Conservation (phyloP, 1,284 basidiomycete genomes). For the Trametes sp. region DNA sequence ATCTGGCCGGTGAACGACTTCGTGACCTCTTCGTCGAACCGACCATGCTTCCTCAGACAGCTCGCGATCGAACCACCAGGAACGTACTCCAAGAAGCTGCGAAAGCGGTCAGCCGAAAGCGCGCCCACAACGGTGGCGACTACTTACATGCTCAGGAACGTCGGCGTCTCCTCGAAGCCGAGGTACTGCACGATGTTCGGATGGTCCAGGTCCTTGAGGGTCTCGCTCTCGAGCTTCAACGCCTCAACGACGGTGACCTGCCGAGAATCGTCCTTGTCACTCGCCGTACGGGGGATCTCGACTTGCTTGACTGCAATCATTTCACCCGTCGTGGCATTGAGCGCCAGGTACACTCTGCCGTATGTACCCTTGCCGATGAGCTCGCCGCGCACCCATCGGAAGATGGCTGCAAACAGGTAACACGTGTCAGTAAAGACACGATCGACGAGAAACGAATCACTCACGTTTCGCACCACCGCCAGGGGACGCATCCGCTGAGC, state of each 20-base stretch:
- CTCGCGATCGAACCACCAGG: conserved; percentile 97
- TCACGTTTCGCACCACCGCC: conserved; percentile 64
- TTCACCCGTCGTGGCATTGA: conserved; percentile 98
- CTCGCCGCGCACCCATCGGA: conserved; percentile 99
- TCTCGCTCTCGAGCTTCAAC: conserved; percentile 93
- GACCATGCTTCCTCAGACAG: conserved; percentile 91
- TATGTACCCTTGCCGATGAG: conserved; percentile 97
- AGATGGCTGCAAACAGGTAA: conserved; percentile 67
- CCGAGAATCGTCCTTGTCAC: conserved; percentile 88
- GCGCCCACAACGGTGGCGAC: not conserved
- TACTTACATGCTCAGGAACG: conserved; percentile 91
- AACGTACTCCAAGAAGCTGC: conserved; percentile 96
- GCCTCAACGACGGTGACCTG: conserved; percentile 91
- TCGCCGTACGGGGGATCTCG: conserved; percentile 89
- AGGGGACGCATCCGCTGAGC: conserved; percentile 61
- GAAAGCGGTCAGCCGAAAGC: conserved; percentile 12
- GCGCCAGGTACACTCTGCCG: conserved; percentile 93
- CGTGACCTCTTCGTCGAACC: conserved; percentile 92
- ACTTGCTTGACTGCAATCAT: conserved; percentile 99
- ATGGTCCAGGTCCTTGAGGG: conserved; percentile 96
- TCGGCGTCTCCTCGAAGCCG: conserved; percentile 94
- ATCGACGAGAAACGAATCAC: conserved; percentile 39
- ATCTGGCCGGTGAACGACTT: conserved; percentile 96
- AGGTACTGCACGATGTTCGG: conserved; percentile 98
- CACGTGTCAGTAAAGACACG: conserved; percentile 6